phyloP scores from a whole-genome alignment of 371 early-diverging fungal genomes.

The Apophysomyces elegans region DNA sequence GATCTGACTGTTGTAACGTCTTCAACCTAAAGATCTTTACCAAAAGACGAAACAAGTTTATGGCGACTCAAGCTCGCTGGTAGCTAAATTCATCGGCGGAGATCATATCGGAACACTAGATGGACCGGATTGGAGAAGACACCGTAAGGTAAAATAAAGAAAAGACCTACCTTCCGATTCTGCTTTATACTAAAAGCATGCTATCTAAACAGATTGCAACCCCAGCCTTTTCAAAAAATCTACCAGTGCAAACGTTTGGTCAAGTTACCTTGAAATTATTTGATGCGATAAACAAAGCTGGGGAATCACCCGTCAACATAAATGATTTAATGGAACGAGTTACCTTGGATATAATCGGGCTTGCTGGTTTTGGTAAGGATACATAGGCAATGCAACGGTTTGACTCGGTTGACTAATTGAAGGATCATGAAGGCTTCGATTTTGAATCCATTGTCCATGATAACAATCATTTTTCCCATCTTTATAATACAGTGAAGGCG shows the following conservation, averaged over 20 bases:
- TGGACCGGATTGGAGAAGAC: slow-evolving; percentile 32
- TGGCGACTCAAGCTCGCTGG: neutral
- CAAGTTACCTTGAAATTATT: slow-evolving; percentile 17
- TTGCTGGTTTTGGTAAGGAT: slow-evolving; percentile 11
- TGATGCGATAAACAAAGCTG: slow-evolving; percentile 14
- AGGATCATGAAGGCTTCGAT: slow-evolving; percentile 16
- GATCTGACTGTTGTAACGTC: neutral
- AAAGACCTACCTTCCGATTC: neutral
- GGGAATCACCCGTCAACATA: neutral
- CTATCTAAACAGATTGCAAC: slow-evolving; percentile 22
- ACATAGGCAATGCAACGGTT: no score
- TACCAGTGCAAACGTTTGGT: slow-evolving; percentile 33
- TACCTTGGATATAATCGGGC: slow-evolving; percentile 5
- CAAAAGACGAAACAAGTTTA: slow-evolving; percentile 9
- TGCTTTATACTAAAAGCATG: neutral
- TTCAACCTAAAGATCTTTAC: slow-evolving; percentile 8
- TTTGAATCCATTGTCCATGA: slow-evolving; percentile 20
- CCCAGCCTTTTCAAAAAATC: slow-evolving; percentile 30
- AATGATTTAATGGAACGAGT: neutral
- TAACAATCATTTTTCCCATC: slow-evolving; percentile 14
- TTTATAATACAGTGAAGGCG: slow-evolving; percentile 18
- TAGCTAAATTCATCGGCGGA: slow-evolving; percentile 15
- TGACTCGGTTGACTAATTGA: neutral
- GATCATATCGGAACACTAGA: slow-evolving; percentile 21
- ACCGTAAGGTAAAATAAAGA: slow-evolving; percentile 17